Evolutionary conservation across 371 early-diverging fungal genomes (phyloP), one percentile per base, ranked within the genome.

Genomic region (Nematocida ausubeli): DNA sequence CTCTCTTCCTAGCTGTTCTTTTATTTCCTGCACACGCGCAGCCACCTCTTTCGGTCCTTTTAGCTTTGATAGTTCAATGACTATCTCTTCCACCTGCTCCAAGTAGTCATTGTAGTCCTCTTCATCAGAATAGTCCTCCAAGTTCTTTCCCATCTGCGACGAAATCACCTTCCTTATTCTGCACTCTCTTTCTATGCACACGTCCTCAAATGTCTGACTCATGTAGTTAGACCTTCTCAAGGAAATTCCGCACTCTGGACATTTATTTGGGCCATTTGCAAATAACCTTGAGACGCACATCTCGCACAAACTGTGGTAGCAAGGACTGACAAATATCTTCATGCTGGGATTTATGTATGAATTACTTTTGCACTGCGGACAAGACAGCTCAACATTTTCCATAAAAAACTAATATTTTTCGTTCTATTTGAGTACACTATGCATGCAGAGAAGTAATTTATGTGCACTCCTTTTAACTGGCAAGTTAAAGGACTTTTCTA

Each of bases 301-400:
- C 39, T 86, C 88, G 70, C 88, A 92, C 92, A 95, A 91, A 85
- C 92, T 94, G 87, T 98, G 97, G 83, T 92, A 95, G 85, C 98
- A 98, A 22, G 95, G 93, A 54, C 92, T 91, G 24, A 95, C 94
- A 42, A 93, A 89, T 28, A 98, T 88, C 81, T 90, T 90, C 87
- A 96, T 89, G 79, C 89, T 89, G 16, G 92, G 93, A 80, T 93
- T 94, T 51, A 96, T 88, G 86, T 93, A 95, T 60, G 93, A 89
- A 82, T 92, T 92, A 73, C 91, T 91, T 81, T 91, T 91, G 86
- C 97, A 98, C 4, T 93, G 91, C 26, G 95, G 98, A 80, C 96
- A 98, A 35, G 88, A 87, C 6, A 75, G 28, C 49, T 75, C 78
- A 16, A 63, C 0, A 49, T 19, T 44, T 32, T 75, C 37, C 78